Conservation (phyloP, 2,329 filamentous ascomycete genomes). For the Epichloe scottii region DNA sequence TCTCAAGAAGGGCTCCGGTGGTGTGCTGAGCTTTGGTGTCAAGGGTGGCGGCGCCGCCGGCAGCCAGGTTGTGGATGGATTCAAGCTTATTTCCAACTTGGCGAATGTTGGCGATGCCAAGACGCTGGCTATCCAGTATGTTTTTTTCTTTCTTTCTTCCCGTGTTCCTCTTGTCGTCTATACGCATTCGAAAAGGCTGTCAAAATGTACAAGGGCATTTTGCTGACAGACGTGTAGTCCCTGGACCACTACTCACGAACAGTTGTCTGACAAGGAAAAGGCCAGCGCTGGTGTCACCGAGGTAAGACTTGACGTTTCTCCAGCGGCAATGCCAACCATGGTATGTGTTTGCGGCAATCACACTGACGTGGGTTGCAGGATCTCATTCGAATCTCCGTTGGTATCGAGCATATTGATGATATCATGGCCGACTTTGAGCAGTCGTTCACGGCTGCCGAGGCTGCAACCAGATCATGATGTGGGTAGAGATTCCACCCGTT, state of each 20-base stretch:
- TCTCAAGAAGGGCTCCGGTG: constrained; percentile 70
- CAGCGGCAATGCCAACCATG: background rate
- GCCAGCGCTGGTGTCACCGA: constrained; percentile 69
- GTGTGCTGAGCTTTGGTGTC: constrained; percentile 85
- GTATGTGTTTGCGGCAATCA: background rate
- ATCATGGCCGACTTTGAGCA: constrained; percentile 94
- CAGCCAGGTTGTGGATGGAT: constrained; percentile 78
- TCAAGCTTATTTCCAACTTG: constrained; percentile 90
- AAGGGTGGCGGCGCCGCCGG: constrained; percentile 79
- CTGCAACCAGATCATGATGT: constrained; percentile 19
- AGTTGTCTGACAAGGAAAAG: constrained; percentile 74
- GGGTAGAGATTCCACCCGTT: background rate
- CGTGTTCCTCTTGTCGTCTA: background rate
- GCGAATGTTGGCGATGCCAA: constrained; percentile 96
- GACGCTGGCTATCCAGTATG: constrained; percentile 73
- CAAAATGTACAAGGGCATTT: background rate
- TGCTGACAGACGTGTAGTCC: constrained; percentile 31
- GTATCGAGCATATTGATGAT: constrained; percentile 93
- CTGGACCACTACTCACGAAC: constrained; percentile 91
- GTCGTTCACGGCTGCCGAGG: constrained; percentile 55
- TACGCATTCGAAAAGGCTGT: too few species aligned
- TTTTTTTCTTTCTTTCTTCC: background rate
- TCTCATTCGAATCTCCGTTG: constrained; percentile 87
- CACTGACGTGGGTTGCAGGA: constrained; percentile 36
- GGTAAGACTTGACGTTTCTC: constrained; percentile 24